Base-by-base conservation (phyloP, 2,329 filamentous ascomycete genomes). In the Exophiala xenobiotica region DNA sequence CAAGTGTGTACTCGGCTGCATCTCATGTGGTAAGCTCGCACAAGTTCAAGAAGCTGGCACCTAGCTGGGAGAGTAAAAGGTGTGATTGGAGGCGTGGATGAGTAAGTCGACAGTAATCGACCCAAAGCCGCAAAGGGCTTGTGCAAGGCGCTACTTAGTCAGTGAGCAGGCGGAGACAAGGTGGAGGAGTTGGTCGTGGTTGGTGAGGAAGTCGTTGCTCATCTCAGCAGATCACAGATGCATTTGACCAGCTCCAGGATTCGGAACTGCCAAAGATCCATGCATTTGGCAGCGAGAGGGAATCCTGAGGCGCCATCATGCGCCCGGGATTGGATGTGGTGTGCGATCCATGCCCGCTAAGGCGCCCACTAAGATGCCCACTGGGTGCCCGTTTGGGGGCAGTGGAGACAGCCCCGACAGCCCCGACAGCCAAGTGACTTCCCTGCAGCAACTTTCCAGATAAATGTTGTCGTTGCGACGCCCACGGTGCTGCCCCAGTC, bases 171-270 rank as follows among this genome's bases (percentile, higher is more conserved):
- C 14, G 38, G 38, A 20, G 6, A 20, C 19, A n/a, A 22, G 38
- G 11, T 12, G 16, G 3, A n/a, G 3, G 7, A 4, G 6, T 18
- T 39, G 16, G 29, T 33, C 9, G 11, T 33, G 29, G 38, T 40
- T 24, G 38, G 20, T n/a, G 19, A 14, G 23, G 18, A n/a, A 14
- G 38, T 7, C 14, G 19, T 22, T 24, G 38, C 19, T 40, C 18
- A 40, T 22, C 38, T 40, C 38, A 40, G 38, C 38, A 40, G 38
- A 40, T 40, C 38, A 23, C 38, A 40, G 9, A 23, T 7, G 14
- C 29, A 8, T 12, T 33, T 4, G 18, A 14, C n/a, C n/a, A 14
- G 29, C 18, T 12, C 14, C 29, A 33, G 29, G 29, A 16, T 33
- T 14, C 5, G 18, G 29, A 16, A 12, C 29, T 14, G 12, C 7